Evolutionary conservation across 2,329 filamentous ascomycete genomes (phyloP).

Genomic region (Sclerotinia spermophila): DNA sequence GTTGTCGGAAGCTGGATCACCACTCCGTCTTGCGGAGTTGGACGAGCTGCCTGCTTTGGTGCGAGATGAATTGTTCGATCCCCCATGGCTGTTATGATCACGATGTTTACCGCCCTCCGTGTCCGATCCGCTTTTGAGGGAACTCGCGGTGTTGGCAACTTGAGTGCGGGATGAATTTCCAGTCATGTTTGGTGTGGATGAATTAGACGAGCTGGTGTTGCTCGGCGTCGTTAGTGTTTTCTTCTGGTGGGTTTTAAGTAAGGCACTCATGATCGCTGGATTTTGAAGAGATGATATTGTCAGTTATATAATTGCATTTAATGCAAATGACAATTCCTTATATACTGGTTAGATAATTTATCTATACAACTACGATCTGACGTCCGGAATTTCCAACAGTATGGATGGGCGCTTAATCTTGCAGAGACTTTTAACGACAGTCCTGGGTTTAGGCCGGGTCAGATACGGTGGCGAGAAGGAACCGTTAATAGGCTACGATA

Average conservation of each 20-base stretch:
- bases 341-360: neutral
- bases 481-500: neutral
- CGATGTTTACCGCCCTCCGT: neutral
- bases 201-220: neutral
- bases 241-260: neutral
- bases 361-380: neutral
- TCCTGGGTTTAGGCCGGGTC: neutral
- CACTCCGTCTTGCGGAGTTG: neutral
- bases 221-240: neutral
- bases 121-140: neutral
- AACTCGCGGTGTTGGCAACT: neutral
- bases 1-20: neutral
- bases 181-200: neutral
- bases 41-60: neutral
- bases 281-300: neutral
- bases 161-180: neutral
- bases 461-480: neutral
- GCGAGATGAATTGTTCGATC: neutral
- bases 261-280: neutral
- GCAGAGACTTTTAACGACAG: neutral
- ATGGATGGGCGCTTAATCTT: neutral
- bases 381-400: neutral
- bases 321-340: neutral
- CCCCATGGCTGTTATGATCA: neutral
- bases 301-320: neutral